Base-by-base conservation (phyloP, 2,329 filamentous ascomycete species). In the Colletotrichum chlorophyti region DNA sequence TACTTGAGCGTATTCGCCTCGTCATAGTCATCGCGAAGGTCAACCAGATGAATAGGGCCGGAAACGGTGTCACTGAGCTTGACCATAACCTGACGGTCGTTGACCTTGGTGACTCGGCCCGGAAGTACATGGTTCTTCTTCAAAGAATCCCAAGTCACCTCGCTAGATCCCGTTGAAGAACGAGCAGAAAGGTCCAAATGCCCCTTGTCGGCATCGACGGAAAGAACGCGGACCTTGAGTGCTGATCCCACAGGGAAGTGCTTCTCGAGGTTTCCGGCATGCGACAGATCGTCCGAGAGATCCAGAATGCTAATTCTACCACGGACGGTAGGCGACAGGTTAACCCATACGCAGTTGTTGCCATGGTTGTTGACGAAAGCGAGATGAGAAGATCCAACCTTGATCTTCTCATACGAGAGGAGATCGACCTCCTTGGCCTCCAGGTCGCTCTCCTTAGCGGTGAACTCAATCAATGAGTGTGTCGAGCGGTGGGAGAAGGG, bases 211-310 rank as follows among this genome's bases (percentile, higher is more conserved):
- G 83, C 72, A 70, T 98, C 88, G 4, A 97, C 85, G 3, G 82
- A 81, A 52, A 90, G 87, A 17, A 97, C 92, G 23, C 87, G 87
- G 10, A 93, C 91, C 70, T 86, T 89, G 40, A 99, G 75, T 5
- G 93, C 95, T 41, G 90, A 95, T n/a, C 95, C 95, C 34, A 97
- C 74, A 0, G 95, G 94, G 73, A 96, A 98, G 73, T 91, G 91
- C 62, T 85, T 83, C 43, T 87, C 82, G 3, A 97, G 76, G 66
- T 97, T 85, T 27, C 88, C 85, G 31, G 97, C 79, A 52, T 91
- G 82, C 7, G 92, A 90, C 42, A 96, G 77, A 71, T 98, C 93
- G 66, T 97, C 91, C 0, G 92, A 93, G 8, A 95, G 85, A 68
- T 98, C 93, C 72, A 95, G 86, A 61, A 90, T 83, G 51, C 87